These are phyloP conservation scores for Fonsecaea pugnacius DNA, from an alignment of 2,329 filamentous ascomycete species.

Conservation along the genomic window DNA sequence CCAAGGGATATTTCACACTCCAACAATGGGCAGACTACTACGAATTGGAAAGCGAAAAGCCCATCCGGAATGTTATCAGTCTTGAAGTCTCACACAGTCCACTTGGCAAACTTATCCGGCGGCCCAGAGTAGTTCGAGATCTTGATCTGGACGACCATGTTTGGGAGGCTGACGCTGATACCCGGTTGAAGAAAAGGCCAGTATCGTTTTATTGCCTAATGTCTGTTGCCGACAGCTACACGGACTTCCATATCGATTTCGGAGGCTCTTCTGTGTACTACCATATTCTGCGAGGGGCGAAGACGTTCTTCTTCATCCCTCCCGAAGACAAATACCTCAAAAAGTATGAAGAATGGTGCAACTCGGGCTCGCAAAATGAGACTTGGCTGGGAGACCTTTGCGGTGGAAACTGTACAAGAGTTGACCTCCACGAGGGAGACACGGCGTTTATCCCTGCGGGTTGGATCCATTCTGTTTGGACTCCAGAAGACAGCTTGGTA, in stretches of 20 bases:
- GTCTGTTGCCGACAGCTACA: slow-evolving; percentile 73
- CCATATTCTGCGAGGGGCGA: slow-evolving; percentile 70
- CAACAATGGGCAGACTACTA: slow-evolving; percentile 70
- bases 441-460: slow-evolving; percentile 73
- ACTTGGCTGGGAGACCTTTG: slow-evolving; percentile 65
- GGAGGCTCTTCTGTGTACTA: slow-evolving; percentile 73
- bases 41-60: slow-evolving; percentile 63
- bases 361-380: slow-evolving; percentile 67
- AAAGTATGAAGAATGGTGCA: slow-evolving; percentile 73
- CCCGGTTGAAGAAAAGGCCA: slow-evolving; percentile 62
- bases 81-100: slow-evolving; percentile 69
- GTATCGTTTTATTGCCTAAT: slow-evolving; percentile 73
- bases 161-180: slow-evolving; percentile 54
- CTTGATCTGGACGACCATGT: slow-evolving; percentile 60
- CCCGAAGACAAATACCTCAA: slow-evolving; percentile 70
- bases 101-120: slow-evolving; percentile 64
- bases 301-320: slow-evolving; percentile 73
- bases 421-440: slow-evolving; percentile 68
- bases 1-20: slow-evolving; percentile 68
- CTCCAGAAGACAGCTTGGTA: slow-evolving; percentile 69
- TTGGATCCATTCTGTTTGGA: slow-evolving; percentile 75
- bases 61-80: slow-evolving; percentile 71
- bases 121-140: slow-evolving; percentile 68
- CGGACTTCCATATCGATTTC: slow-evolving; percentile 74
- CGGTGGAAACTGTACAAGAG: slow-evolving; percentile 68